These are phyloP conservation scores for Bimuria novae-zelandiae DNA, from an alignment of 2,329 filamentous ascomycete species.

Conservation along the genomic window DNA sequence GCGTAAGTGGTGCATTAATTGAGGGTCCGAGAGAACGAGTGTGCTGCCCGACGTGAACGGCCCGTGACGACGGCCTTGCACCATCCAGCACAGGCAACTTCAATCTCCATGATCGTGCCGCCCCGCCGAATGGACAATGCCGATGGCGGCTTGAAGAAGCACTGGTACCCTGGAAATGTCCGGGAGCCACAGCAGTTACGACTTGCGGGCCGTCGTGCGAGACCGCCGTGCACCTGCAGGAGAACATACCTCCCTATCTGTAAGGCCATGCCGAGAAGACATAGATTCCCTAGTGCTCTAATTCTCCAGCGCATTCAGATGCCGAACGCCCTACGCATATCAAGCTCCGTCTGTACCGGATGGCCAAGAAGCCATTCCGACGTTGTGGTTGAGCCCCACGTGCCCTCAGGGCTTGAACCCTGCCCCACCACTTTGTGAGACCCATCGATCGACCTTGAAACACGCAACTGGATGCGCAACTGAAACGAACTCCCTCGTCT, in stretches of 20 bases:
- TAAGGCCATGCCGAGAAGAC: background rate
- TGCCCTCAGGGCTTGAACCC: constrained; percentile 22
- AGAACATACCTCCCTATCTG: background rate
- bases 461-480: constrained; percentile 20
- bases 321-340: background rate
- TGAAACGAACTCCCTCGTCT: constrained; percentile 8
- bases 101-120: background rate
- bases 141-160: no score
- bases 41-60: constrained; percentile 23
- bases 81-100: background rate
- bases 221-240: constrained; percentile 7
- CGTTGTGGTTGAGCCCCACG: constrained; percentile 19
- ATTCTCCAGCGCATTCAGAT: background rate
- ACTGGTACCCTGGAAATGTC: no score
- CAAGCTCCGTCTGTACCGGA: background rate
- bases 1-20: constrained; percentile 23
- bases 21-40: constrained; percentile 6
- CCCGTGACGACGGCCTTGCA: constrained; percentile 16
- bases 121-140: background rate
- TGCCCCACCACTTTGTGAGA: constrained; percentile 19
- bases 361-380: constrained; percentile 3
- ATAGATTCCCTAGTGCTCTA: background rate
- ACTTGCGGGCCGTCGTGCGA: constrained; percentile 10
- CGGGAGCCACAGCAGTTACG: no score
- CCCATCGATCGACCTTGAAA: constrained; percentile 25